These are phyloP conservation scores for Eustoma russellianum DNA, from an alignment of 257 asterid genomes.

Conservation along the genomic window DNA sequence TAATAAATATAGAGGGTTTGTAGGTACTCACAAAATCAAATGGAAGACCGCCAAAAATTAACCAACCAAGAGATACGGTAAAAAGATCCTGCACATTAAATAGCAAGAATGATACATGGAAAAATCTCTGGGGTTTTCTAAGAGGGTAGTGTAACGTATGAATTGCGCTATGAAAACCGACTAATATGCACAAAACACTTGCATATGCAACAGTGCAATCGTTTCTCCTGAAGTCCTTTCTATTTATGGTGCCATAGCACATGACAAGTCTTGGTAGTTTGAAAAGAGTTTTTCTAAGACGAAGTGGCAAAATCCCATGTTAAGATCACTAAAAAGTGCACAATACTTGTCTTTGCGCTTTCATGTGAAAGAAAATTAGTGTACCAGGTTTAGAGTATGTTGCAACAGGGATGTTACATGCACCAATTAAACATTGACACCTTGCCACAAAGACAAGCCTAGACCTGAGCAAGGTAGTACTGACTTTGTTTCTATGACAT, in stretches of 20 bases:
- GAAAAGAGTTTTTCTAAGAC: not conserved
- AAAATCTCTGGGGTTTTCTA: too few species aligned
- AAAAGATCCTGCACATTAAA: constrained; percentile 54
- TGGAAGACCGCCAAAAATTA: constrained; percentile 84
- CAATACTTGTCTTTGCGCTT: too few species aligned
- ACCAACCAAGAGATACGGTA: constrained; percentile 83
- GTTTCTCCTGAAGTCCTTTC: not conserved
- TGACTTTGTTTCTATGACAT: not conserved
- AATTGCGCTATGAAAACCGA: not conserved
- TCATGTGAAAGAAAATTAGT: too few species aligned
- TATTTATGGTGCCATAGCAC: too few species aligned
- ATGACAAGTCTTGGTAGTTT: too few species aligned
- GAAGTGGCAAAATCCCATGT: too few species aligned
- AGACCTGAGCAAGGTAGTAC: too few species aligned
- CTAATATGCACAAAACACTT: too few species aligned
- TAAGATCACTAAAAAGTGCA: too few species aligned
- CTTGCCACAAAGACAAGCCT: not conserved
- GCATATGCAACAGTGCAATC: not conserved
- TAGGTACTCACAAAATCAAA: constrained; percentile 62
- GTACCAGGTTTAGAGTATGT: too few species aligned
- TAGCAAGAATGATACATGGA: too few species aligned
- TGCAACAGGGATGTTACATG: not conserved
- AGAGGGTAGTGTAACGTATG: not conserved
- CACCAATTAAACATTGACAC: not conserved
- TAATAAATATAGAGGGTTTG: not conserved